phyloP scores from a whole-genome alignment of 2,329 filamentous ascomycete genomes.

The Cercospora zeae-maydis region DNA sequence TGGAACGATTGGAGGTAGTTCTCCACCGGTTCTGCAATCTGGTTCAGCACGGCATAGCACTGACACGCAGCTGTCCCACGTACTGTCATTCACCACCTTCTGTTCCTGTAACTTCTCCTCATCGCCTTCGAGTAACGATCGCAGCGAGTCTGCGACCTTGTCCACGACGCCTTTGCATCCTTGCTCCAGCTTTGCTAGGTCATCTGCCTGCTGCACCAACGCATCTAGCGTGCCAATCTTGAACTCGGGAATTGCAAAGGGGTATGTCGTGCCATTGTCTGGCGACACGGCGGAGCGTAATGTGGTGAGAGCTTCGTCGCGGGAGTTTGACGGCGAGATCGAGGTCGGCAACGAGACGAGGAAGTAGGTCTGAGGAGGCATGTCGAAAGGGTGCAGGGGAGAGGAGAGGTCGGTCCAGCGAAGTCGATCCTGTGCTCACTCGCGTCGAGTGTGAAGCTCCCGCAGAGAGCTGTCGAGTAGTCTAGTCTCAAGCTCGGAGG shows the following conservation, averaged over 20 bases:
- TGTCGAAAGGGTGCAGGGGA: slow-evolving; percentile 15
- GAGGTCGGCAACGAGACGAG: slow-evolving; percentile 86
- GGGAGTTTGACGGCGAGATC: slow-evolving; percentile 75
- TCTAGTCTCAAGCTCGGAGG: not conserved
- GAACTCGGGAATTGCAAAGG: slow-evolving; percentile 85
- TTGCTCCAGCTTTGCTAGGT: slow-evolving; percentile 80
- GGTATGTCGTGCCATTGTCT: slow-evolving; percentile 71
- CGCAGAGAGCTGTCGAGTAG: not conserved
- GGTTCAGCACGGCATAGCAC: slow-evolving; percentile 15
- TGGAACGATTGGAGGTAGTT: slow-evolving; percentile 84
- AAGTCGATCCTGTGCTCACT: slow-evolving; percentile 1
- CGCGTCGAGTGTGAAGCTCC: not conserved
- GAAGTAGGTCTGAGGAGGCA: slow-evolving; percentile 62
- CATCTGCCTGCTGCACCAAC: slow-evolving; percentile 92
- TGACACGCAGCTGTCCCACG: slow-evolving; percentile 35
- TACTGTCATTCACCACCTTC: slow-evolving; percentile 93
- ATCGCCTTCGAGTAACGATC: slow-evolving; percentile 76
- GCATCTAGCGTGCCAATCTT: slow-evolving; percentile 97
- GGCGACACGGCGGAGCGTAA: slow-evolving; percentile 67
- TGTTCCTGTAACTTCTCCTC: slow-evolving; percentile 78
- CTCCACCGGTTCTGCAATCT: slow-evolving; percentile 76
- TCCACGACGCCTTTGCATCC: slow-evolving; percentile 76
- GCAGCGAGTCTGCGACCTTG: slow-evolving; percentile 84
- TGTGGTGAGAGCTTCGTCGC: slow-evolving; percentile 74
- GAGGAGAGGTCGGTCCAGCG: not conserved